Evolutionary conservation across 129 eudicot species (phyloP), one percentile per base, ranked within the genome.

Genomic region (Arctium minus): DNA sequence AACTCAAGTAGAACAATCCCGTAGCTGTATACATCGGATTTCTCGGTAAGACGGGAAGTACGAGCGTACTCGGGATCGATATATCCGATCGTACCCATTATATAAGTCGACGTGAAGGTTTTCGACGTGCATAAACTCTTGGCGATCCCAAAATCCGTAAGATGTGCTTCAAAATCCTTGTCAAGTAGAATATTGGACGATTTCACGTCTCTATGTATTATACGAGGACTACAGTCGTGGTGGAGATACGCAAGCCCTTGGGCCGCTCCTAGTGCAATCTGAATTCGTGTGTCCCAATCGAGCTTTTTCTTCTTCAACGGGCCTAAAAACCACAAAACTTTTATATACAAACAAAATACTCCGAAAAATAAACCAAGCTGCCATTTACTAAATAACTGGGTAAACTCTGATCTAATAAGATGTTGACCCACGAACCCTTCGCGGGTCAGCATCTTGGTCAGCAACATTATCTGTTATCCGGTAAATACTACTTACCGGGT

Each of bases 11-110:
- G 85, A 37, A 96, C 99, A 30, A 96, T 87, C 50, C 99, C 99
- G 48, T 89, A 96, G 89, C 99, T 93, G 76, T 96, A 96, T 18
- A 96, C 98, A 77, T 96, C 99, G 3, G 99, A 96, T 85, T 96
- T 96, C 87, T 96, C 99, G 0, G 99, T 93, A 44, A 96, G 94
- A 17, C 98, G 98, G 0, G 98, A 93, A 69, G 99, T 96, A 2
- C 99, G 98, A 48, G 99, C 99, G 65, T 96, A 96, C 83, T 96
- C 99, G 1, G 99, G 99, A 74, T 96, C 99, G 0, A 96, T 96
- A 70, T 96, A 96, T 17, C 99, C 99, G 44, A 96, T 93, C 15
- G 99, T 96, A 29, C 99, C 99, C 98, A 96, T 86, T 12, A 96
- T 82, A 77, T 89, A 96, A 38, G 99, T 96, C 3, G 99, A 96